A percentile compares a stretch with the other conserved stretches of the same genome.
These are phyloP conservation scores for Curvularia verruculosa DNA, from an alignment of 2,329 filamentous ascomycete species.

Conservation along the genomic window DNA sequence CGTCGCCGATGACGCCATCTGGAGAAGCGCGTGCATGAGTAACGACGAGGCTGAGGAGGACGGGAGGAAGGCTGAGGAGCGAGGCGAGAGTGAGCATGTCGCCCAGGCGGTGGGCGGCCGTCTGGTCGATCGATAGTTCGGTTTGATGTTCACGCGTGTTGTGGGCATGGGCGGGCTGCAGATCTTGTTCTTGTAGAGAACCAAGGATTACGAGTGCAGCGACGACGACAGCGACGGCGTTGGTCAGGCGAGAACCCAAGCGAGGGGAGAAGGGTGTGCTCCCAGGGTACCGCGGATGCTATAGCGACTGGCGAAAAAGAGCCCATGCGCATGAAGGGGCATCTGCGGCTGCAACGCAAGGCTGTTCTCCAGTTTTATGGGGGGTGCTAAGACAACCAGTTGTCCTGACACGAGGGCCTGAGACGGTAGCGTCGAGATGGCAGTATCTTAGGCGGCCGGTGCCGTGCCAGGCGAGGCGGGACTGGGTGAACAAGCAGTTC, in stretches of 20 bases:
- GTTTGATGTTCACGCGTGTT: background rate
- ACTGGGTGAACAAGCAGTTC: background rate
- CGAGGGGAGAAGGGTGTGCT: conserved; percentile 4
- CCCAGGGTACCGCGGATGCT: conserved; percentile 5
- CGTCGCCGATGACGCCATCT: conserved; percentile 33
- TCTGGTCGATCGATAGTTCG: conserved; percentile 10
- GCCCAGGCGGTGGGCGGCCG: conserved; percentile 5
- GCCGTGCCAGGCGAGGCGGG: background rate
- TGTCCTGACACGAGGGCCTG: conserved; percentile 6
- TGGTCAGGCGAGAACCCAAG: conserved; percentile 1
- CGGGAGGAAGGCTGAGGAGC: conserved; percentile 30
- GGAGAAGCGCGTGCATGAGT: conserved; percentile 32
- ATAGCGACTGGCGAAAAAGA: conserved; percentile 4
- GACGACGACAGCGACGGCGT: background rate
- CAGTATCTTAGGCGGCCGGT: background rate
- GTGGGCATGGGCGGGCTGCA: conserved; percentile 9
- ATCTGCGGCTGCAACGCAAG: conserved; percentile 3
- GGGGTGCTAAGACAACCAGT: conserved; percentile 9
- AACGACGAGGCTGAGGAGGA: conserved; percentile 29
- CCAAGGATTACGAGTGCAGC: conserved; percentile 1
- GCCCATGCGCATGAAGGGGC: conserved; percentile 12
- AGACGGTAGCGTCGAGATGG: conserved; percentile 9
- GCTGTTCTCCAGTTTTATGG: conserved; percentile 10
- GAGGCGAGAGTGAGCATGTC: conserved; percentile 32
- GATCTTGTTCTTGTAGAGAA: conserved; percentile 9